Base-by-base conservation (phyloP, 164 flowering plant genomes). In the Magnolia changhungtana region DNA sequence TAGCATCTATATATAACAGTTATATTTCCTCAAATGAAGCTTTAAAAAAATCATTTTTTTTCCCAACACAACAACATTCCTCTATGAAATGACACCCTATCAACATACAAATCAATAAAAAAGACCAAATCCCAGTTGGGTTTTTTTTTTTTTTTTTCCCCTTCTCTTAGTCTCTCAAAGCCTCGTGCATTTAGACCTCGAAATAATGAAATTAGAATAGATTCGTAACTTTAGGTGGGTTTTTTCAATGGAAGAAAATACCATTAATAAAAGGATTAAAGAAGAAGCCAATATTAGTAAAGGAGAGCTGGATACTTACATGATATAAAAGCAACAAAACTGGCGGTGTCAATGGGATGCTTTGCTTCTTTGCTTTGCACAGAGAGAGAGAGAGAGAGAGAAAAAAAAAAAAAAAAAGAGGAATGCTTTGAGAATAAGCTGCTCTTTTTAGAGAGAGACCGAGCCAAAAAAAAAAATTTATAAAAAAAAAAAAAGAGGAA, bases 241-340 rank as follows among this genome's bases (percentile, higher is more conserved):
- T 81, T 82, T 79, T 78, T 68, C 74, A 45, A n/a, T 49, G 58
- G 59, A 69, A 78, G 71, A 83, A 73, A 76, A 75, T 52, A 73
- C 7, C 78, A 81, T 75, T 63, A 79, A 74, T 64, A 78, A 72
- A 69, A 76, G 58, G 74, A 78, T 51, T 23, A 19, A 67, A 50
- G 16, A 72, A 23, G 72, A 50, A 75, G 77, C 66, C 74, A 73
- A 85, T 85, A 81, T 84, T 79, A 85, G 89, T 79, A 76, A 88
- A 90, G 92, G 79, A 86, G 86, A 84, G 86, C 73, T 72, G 79
- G 81, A 90, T 82, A 75, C 97, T 89, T 87, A 82, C 77, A 14
- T 10, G 49, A 86, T 81, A 82, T 83, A 81, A 92, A 87, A 86
- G 89, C 87, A 84, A 82, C 59, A 51, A 63, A 69, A 80, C 71